Evolutionary conservation across 2,329 filamentous ascomycete genomes (phyloP).

Genomic region (Calonectria hawksworthii): DNA sequence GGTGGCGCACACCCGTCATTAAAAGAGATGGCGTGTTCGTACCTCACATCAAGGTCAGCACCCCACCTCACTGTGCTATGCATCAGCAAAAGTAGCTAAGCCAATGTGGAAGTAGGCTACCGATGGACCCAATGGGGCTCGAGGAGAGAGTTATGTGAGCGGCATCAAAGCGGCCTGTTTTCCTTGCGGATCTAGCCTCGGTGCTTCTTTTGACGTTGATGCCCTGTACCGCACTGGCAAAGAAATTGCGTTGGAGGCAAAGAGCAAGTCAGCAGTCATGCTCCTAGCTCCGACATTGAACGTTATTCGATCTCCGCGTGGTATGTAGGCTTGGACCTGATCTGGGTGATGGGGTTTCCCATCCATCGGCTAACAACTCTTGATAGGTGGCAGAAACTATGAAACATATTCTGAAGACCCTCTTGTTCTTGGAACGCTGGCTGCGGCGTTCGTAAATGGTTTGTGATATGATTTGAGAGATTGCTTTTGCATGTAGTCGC

Average conservation of each 20-base stretch:
- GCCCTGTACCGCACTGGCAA: conserved; percentile 69
- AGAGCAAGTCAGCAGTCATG: conserved; percentile 75
- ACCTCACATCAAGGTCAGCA: conserved; percentile 26
- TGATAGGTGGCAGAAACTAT: conserved; percentile 56
- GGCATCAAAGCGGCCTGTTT: conserved; percentile 44
- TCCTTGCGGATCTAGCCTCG: conserved; percentile 54
- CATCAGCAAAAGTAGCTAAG: background rate
- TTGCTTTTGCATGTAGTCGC: background rate
- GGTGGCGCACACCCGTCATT: conserved; percentile 29
- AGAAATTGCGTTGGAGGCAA: conserved; percentile 66
- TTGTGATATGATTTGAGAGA: background rate
- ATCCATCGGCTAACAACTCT: background rate
- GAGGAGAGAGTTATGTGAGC: conserved; percentile 41
- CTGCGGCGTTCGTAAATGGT: conserved; percentile 56
- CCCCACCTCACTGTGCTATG: background rate
- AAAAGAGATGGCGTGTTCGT: conserved; percentile 19
- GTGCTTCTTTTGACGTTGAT: conserved; percentile 72
- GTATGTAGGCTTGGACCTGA: background rate
- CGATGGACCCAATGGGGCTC: conserved; percentile 48
- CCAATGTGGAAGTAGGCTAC: background rate
- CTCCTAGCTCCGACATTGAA: conserved; percentile 74
- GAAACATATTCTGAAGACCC: conserved; percentile 61
- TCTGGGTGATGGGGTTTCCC: background rate
- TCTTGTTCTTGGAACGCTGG: conserved; percentile 56
- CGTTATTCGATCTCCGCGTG: conserved; percentile 58